These are phyloP conservation scores for Colletotrichum siamense DNA, from an alignment of 2,329 filamentous ascomycete species.

Conservation along the genomic window DNA sequence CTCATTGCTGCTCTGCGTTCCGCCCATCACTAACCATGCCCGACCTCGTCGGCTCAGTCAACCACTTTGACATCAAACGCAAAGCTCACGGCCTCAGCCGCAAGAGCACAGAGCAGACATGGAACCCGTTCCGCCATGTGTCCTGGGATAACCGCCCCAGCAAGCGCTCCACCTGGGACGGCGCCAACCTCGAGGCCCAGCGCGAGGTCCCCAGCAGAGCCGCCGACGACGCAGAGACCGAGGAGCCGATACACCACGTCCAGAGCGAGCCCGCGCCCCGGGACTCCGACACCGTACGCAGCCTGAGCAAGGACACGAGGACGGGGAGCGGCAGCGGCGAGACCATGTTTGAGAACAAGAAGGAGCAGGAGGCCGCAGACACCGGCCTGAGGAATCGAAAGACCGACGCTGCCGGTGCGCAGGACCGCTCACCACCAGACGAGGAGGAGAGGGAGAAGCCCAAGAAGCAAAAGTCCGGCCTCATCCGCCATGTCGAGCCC, in stretches of 20 bases:
- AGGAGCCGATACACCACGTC: conserved; percentile 38
- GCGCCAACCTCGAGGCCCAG: conserved; percentile 36
- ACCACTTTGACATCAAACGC: conserved; percentile 49
- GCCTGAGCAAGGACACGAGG: conserved; percentile 17
- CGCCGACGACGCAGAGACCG: conserved; percentile 28
- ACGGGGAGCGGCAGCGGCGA: conserved; percentile 24
- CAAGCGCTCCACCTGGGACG: conserved; percentile 41
- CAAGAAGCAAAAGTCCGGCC: conserved; percentile 41
- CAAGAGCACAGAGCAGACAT: conserved; percentile 38
- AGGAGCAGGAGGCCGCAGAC: conserved; percentile 23
- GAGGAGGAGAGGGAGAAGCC: conserved; percentile 41
- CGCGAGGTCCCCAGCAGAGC: conserved; percentile 5
- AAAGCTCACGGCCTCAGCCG: conserved; percentile 49
- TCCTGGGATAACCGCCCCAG: conserved; percentile 34
- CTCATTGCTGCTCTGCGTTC: neutral
- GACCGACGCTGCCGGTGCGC: conserved; percentile 27
- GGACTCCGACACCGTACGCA: conserved; percentile 27
- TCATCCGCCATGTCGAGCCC: conserved; percentile 53
- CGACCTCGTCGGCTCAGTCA: conserved; percentile 40
- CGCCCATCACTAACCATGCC: conserved; percentile 15
- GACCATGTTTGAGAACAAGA: conserved; percentile 23
- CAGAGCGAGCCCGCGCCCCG: conserved; percentile 36
- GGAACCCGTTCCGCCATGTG: conserved; percentile 52
- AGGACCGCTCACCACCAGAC: conserved; percentile 21
- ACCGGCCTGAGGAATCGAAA: conserved; percentile 35